Base-by-base conservation (phyloP, 306 rosid genomes). In the Casuarina glauca region DNA sequence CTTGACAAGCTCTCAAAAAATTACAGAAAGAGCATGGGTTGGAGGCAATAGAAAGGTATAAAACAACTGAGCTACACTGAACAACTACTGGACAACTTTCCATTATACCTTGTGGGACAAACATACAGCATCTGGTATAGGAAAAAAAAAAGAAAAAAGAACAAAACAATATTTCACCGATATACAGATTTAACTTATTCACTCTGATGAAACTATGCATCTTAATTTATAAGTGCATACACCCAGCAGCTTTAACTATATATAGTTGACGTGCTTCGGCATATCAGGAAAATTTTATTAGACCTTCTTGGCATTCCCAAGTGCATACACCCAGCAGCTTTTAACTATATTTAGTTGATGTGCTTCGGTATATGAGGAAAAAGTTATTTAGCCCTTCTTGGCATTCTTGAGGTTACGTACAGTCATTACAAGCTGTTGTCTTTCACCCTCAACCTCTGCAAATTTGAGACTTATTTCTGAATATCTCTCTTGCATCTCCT, bases 401-500 rank as follows among this genome's bases (percentile, higher is more conserved):
- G 76, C 69, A 87, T 84, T 84, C 88, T 86, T 91, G 12, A 96
- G 91, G 87, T 82, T 88, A 48, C 99, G 81, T 76, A 96, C 85
- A 1, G 91, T 90, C 99, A 96, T 96, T 55, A 93, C 98, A 45
- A 96, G 99, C 82, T 87, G 80, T 82, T 96, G 99, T 77, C 99
- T 91, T 88, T 96, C 99, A 74, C 99, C 96, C 87, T 96, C 99
- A 53, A 96, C 99, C 82, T 93, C 98, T 2, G 99, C 98, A 20
- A 96, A 96, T 82, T 84, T 93, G 80, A 96, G 98, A 88, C 99
- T 96, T 84, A 93, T 91, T 84, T 93, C 99, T 74, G 97, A 90
- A 86, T 96, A 96, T 86, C 99, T 91, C 89, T 91, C 96, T 84
- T 96, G 99, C 96, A 96, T 96, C 57, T 96, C 99, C 81, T 93